These are phyloP conservation scores for Tuber calosporum DNA, from an alignment of 495 filamentous ascomycete genomes.

Conservation along the genomic window DNA sequence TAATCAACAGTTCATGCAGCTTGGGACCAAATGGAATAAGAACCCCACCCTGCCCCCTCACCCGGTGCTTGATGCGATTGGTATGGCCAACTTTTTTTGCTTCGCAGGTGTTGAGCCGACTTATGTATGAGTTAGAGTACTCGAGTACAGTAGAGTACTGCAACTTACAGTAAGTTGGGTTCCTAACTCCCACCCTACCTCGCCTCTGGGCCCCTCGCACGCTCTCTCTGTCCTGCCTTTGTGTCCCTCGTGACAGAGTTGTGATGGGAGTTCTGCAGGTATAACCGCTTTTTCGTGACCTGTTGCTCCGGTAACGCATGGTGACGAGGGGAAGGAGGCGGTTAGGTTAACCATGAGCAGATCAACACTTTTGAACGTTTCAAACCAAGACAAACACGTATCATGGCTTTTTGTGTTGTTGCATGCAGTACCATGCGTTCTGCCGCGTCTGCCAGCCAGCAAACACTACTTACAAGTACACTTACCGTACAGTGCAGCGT, in stretches of 20 bases:
- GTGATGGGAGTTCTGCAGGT: not conserved
- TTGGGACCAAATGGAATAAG: not conserved
- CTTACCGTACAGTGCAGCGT: not conserved
- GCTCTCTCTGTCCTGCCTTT: not conserved
- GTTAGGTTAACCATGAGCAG: not conserved
- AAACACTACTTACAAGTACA: not conserved
- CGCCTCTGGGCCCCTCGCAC: not conserved
- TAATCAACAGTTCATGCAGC: not conserved
- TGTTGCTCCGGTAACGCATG: not conserved
- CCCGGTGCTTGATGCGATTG: not conserved
- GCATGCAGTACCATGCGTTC: not conserved
- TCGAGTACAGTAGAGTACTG: conserved; percentile 2
- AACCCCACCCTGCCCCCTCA: not conserved
- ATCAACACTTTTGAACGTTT: conserved; percentile 5
- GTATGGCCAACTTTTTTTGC: not conserved
- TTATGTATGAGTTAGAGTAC: not conserved
- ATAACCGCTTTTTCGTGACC: not conserved
- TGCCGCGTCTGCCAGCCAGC: not conserved
- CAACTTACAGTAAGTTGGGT: not conserved
- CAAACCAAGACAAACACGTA: conserved; percentile 1
- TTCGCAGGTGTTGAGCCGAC: not conserved
- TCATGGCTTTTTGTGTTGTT: not conserved
- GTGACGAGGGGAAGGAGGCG: not conserved
- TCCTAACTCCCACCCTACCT: not conserved
- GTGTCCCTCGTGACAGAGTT: not conserved